phyloP scores from a whole-genome alignment of 1,284 basidiomycete genomes.

The Malassezia dermatis region DNA sequence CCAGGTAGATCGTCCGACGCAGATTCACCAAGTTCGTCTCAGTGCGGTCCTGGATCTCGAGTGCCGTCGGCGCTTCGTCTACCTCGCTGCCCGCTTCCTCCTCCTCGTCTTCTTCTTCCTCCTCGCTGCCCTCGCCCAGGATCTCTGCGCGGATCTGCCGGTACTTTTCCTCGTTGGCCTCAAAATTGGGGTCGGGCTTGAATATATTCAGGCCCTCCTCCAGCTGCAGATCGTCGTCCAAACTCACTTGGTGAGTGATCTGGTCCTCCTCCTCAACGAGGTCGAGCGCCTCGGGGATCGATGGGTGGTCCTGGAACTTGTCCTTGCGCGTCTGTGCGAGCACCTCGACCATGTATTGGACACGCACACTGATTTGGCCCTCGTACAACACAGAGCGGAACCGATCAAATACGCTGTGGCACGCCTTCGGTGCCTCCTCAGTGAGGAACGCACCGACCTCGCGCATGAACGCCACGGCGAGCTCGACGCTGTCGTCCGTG shows the following conservation, averaged over 20 bases:
- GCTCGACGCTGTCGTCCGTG: conserved; percentile 94
- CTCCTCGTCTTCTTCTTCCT: conserved; percentile 54
- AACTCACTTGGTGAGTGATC: conserved; percentile 81
- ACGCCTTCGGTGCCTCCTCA: conserved; percentile 88
- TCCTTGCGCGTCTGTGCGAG: conserved; percentile 68
- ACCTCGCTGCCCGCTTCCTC: conserved; percentile 57
- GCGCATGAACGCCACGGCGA: conserved; percentile 91
- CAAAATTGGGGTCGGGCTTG: conserved; percentile 79
- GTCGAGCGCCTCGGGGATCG: conserved; percentile 82
- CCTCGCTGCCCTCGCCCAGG: conserved; percentile 55
- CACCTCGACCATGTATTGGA: conserved; percentile 99
- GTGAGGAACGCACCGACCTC: conserved; percentile 91
- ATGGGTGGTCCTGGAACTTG: conserved; percentile 95
- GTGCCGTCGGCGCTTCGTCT: conserved; percentile 51
- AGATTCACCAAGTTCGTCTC: conserved; percentile 93
- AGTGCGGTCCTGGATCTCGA: conserved; percentile 84
- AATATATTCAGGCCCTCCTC: conserved; percentile 92
- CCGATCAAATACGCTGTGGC: conserved; percentile 81
- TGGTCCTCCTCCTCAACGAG: conserved; percentile 86
- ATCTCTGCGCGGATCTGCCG: conserved; percentile 84
- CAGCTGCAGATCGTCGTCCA: conserved; percentile 85
- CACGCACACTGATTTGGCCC: conserved; percentile 82
- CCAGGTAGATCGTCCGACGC: conserved; percentile 84
- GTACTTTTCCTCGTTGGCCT: conserved; percentile 89
- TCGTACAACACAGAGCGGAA: conserved; percentile 95